phyloP scores from a whole-genome alignment of 1,139 yeast genomes.

The Arxiozyma slooffiae region DNA sequence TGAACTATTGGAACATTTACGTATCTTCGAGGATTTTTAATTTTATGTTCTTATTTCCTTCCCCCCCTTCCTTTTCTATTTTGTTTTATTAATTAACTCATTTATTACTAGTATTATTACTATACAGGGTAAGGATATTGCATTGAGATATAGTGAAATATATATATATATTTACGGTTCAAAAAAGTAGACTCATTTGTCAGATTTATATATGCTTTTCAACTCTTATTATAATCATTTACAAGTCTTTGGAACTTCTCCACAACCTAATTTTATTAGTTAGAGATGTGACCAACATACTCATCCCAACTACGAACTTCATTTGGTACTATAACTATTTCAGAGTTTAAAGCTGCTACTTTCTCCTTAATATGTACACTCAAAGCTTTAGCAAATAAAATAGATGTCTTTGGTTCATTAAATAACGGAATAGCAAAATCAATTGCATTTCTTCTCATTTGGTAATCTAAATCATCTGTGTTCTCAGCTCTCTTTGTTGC shows the following conservation, averaged over 20 bases:
- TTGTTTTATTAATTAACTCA: too few relatives aligned
- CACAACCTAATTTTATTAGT: background rate
- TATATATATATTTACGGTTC: too few relatives aligned
- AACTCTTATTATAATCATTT: background rate
- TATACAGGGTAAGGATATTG: too few relatives aligned
- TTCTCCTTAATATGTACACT: constrained; percentile 59
- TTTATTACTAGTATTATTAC: too few relatives aligned
- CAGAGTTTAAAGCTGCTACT: constrained; percentile 32
- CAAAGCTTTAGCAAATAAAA: constrained; percentile 78
- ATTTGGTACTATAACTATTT: constrained; percentile 51
- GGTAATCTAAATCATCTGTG: constrained; percentile 79
- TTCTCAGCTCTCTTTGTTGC: constrained; percentile 83
- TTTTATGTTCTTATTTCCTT: too few relatives aligned
- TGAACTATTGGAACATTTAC: too few relatives aligned
- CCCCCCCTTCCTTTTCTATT: too few relatives aligned
- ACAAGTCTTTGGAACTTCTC: too few relatives aligned
- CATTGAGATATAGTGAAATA: too few relatives aligned
- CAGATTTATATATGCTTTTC: background rate
- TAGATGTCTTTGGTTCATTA: constrained; percentile 90
- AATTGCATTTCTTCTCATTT: constrained; percentile 97
- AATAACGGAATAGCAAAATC: constrained; percentile 94
- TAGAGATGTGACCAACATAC: constrained; percentile 81
- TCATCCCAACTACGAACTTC: constrained; percentile 97
- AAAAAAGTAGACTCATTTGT: too few relatives aligned
- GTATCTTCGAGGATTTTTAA: too few relatives aligned